Conservation (phyloP, 1,284 basidiomycete species). For the Rhodotorula sp. region DNA sequence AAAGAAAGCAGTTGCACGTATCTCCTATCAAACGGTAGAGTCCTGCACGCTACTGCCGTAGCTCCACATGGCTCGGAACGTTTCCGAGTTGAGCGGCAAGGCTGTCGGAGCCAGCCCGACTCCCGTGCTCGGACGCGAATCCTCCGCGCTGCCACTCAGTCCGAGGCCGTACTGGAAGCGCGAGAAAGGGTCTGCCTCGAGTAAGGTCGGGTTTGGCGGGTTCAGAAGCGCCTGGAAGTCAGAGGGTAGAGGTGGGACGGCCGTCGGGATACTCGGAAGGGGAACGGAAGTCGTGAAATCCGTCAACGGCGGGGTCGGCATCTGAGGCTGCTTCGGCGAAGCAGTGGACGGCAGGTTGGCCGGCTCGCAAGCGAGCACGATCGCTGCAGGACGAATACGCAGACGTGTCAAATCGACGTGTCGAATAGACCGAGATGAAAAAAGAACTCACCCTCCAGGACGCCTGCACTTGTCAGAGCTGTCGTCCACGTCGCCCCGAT, state of each 20-base stretch:
- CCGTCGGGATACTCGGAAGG: neutral
- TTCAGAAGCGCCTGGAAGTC: neutral
- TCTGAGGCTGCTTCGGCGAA: neutral
- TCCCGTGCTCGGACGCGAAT: neutral
- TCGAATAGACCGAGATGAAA: no score
- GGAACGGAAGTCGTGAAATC: neutral
- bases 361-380: neutral
- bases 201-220: no score
- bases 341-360: neutral
- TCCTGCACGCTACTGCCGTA: no score
- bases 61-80: neutral
- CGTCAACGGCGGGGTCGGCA: neutral
- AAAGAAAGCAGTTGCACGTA: no score
- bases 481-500: slow-evolving; percentile 38
- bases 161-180: neutral
- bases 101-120: neutral
- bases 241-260: neutral
- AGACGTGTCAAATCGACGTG: neutral
- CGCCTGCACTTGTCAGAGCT: slow-evolving; percentile 29
- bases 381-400: neutral
- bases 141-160: neutral
- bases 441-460: slow-evolving; percentile 29
- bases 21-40: no score
- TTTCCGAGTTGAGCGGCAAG: neutral
- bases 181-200: neutral